These are phyloP conservation scores for Neonectria sp. DNA, from an alignment of 2,329 filamentous ascomycete species.

Conservation along the genomic window DNA sequence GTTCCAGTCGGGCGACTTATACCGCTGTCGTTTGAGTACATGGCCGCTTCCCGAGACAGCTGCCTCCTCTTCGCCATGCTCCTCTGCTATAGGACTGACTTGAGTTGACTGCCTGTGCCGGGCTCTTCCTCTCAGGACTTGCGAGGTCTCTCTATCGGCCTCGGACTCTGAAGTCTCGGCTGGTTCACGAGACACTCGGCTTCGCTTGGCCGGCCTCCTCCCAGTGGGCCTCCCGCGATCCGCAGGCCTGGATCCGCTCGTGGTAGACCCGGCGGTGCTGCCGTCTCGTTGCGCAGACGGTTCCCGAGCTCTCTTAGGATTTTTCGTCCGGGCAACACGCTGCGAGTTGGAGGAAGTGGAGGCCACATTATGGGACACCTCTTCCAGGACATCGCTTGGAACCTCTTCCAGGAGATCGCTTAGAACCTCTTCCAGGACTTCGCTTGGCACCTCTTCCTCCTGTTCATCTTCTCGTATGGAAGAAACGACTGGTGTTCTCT, in stretches of 20 bases:
- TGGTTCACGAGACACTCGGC: background rate
- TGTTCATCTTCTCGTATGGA: background rate
- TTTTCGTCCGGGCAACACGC: background rate
- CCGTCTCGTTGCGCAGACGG: background rate
- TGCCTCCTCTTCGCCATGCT: background rate
- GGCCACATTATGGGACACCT: background rate
- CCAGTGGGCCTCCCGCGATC: background rate
- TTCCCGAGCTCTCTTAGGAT: background rate
- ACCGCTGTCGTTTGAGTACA: conserved; percentile 18
- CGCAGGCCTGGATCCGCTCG: background rate
- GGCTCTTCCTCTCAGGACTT: background rate
- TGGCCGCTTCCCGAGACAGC: background rate
- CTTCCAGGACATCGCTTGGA: background rate
- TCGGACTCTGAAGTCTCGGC: background rate
- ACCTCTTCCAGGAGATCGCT: background rate
- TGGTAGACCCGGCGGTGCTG: background rate
- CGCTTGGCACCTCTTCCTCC: background rate
- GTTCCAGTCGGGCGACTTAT: conserved; percentile 48
- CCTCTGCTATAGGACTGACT: background rate
- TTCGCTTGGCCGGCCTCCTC: background rate
- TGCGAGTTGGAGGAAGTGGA: background rate
- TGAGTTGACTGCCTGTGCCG: background rate
- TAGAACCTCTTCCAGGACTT: background rate
- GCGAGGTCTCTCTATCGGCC: background rate
- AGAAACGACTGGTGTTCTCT: background rate